Evolutionary conservation across 1,284 basidiomycete species (phyloP).

Genomic region (Apiotrichum veenhuisii): DNA sequence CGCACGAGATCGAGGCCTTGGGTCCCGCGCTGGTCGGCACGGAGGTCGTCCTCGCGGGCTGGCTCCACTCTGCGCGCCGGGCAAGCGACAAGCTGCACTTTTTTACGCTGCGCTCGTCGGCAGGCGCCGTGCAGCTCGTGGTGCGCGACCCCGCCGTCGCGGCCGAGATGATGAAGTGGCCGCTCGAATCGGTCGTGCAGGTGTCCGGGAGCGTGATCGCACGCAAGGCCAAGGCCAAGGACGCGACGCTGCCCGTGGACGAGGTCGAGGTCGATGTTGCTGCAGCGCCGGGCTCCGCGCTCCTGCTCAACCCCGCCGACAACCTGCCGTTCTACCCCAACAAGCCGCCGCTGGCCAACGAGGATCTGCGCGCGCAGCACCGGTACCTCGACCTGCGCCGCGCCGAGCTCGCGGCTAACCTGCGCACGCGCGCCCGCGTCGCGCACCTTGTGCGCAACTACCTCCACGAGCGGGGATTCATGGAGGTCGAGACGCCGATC

Average conservation of each 20-base stretch:
- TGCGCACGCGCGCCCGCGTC: constrained; percentile 73
- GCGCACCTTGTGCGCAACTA: constrained; percentile 70
- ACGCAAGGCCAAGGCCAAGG: constrained; percentile 57
- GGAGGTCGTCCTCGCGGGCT: constrained; percentile 66
- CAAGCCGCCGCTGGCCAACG: constrained; percentile 70
- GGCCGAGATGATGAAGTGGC: constrained; percentile 58
- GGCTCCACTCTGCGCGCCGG: constrained; percentile 65
- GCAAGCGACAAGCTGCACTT: constrained; percentile 45
- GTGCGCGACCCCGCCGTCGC: constrained; percentile 48
- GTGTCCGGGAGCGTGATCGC: constrained; percentile 65
- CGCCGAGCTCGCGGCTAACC: constrained; percentile 65
- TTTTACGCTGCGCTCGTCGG: constrained; percentile 67
- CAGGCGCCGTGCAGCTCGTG: constrained; percentile 70
- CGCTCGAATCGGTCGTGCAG: constrained; percentile 71
- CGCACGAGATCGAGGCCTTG: constrained; percentile 64
- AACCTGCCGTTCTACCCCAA: constrained; percentile 76
- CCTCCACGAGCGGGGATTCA: constrained; percentile 72
- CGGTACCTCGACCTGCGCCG: constrained; percentile 86
- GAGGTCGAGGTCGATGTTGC: constrained; percentile 76
- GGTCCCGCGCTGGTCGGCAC: constrained; percentile 56
- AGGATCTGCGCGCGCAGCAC: constrained; percentile 76
- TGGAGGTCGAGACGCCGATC: constrained; percentile 89
- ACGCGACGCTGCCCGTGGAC: constrained; percentile 52
- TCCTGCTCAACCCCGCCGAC: constrained; percentile 73
- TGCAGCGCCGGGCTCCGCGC: constrained; percentile 50